phyloP scores from a whole-genome alignment of 257 asterid genomes.

The Prunella vulgaris region DNA sequence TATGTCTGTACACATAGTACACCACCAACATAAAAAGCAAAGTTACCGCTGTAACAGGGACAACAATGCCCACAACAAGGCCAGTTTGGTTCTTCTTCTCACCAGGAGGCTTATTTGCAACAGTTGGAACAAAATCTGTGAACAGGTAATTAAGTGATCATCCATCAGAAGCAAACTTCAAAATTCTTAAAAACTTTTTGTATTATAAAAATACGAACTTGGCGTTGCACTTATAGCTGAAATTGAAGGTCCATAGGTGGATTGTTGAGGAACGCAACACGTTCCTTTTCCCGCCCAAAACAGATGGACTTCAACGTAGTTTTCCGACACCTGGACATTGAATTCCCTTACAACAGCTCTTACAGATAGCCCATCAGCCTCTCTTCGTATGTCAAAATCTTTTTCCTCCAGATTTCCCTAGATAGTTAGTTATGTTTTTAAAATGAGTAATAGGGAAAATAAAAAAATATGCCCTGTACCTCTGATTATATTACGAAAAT shows the following conservation, averaged over 20 bases:
- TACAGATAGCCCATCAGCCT: slow-evolving; percentile 43
- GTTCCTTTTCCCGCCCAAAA: slow-evolving; percentile 90
- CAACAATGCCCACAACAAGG: slow-evolving; percentile 55
- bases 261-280: slow-evolving; percentile 60
- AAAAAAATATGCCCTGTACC: too few relatives aligned
- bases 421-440: not conserved
- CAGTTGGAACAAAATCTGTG: slow-evolving; percentile 57
- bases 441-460: too few relatives aligned
- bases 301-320: slow-evolving; percentile 68
- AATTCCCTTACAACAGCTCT: slow-evolving; percentile 39
- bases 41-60: slow-evolving; percentile 32
- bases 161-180: not conserved
- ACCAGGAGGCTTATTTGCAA: slow-evolving; percentile 45
- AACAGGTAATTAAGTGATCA: not conserved
- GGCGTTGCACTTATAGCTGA: slow-evolving; percentile 70
- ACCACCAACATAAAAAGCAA: slow-evolving; percentile 29
- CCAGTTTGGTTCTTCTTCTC: slow-evolving; percentile 39
- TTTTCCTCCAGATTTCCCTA: slow-evolving; percentile 47
- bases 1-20: slow-evolving; percentile 32
- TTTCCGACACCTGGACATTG: slow-evolving; percentile 43
- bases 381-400: slow-evolving; percentile 56
- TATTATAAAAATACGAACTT: too few relatives aligned
- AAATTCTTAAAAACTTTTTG: too few relatives aligned
- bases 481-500: too few relatives aligned
- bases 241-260: slow-evolving; percentile 64